Evolutionary conservation across 345 rosid genomes (phyloP).

Genomic region (Dovyalis caffra): DNA sequence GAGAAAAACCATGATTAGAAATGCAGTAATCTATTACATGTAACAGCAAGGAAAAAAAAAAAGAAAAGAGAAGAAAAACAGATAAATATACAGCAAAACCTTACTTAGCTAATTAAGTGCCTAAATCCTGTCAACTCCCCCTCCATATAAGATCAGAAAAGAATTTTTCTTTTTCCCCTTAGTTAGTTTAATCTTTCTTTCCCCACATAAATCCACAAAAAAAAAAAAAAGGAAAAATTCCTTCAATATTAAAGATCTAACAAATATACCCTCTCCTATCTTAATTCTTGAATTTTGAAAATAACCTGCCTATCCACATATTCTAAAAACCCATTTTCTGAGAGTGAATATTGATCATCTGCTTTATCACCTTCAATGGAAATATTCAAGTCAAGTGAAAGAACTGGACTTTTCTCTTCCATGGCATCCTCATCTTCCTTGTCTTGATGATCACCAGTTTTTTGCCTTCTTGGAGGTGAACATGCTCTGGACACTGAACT

Average conservation of each 20-base stretch:
- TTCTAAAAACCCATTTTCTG: constrained; percentile 33
- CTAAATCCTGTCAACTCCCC: constrained; percentile 15
- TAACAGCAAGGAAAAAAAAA: neutral
- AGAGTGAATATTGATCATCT: constrained; percentile 20
- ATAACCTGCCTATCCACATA: constrained; percentile 43
- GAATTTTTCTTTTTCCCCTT: constrained; percentile 9
- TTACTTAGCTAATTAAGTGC: neutral
- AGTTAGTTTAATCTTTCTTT: constrained; percentile 31
- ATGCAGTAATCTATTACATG: constrained; percentile 2
- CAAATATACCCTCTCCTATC: neutral
- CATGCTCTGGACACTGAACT: constrained; percentile 28
- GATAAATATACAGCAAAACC: neutral
- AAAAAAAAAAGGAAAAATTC: neutral
- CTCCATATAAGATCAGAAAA: constrained; percentile 5
- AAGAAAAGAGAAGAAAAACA: neutral
- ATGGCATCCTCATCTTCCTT: constrained; percentile 8
- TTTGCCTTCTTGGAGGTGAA: constrained; percentile 29
- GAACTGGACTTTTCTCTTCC: constrained; percentile 13
- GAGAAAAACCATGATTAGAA: neutral
- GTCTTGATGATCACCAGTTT: constrained; percentile 19
- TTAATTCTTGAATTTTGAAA: constrained; percentile 41
- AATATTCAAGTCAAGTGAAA: constrained; percentile 56
- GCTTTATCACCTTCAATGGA: constrained; percentile 37
- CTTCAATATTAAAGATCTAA: constrained; percentile 1
- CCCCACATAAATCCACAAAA: constrained; percentile 19